Evolutionary conservation across 306 rosid species (phyloP), one percentile per base, ranked within the genome.

Genomic region (Sicyos baderoa): DNA sequence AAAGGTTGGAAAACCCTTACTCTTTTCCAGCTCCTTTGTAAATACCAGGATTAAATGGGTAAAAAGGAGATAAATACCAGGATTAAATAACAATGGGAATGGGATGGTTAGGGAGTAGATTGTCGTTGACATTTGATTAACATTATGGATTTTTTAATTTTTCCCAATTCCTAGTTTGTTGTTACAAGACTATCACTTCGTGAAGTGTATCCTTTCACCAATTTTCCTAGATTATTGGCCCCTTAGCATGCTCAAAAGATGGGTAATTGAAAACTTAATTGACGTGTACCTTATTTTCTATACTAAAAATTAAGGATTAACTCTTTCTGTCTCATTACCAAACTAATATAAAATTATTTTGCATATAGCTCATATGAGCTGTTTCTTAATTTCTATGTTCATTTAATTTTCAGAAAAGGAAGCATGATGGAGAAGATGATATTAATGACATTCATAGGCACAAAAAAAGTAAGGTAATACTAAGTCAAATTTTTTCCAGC

Each of bases 371-470:
- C 44, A 47, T 48, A 23, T 15, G 45, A 21, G 71, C 71, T 2
- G 19, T 12, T 63, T 66, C 54, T 66, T 44, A 67, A 12, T 47
- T 49, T 47, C 10, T 49, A 67, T 48, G 19, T 77, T 56, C 45
- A 32, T 83, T 22, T 76, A 17, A 68, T 59, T 86, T 77, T 51
- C 94, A 93, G 99, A 93, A 93, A 83, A 81, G 99, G 87, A 90
- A 90, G 93, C 99, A 94, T 54, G 97, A 90, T 62, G 99, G 97
- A 55, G 99, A 94, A 72, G 97, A 90, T 76, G 97, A 90, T 70
- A 75, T 81, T 70, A 85, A 81, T 70, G 95, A 94, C 75, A 80
- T 86, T 76, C 95, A 94, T 87, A 88, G 88, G 68, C 99, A 90
- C 88, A 94, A 90, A 84, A 94, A 88, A 84, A 94, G 95, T 78